Evolutionary conservation across 2,329 filamentous ascomycete species (phyloP), one percentile per base, ranked within the genome.

Genomic region (Didymella sp.): DNA sequence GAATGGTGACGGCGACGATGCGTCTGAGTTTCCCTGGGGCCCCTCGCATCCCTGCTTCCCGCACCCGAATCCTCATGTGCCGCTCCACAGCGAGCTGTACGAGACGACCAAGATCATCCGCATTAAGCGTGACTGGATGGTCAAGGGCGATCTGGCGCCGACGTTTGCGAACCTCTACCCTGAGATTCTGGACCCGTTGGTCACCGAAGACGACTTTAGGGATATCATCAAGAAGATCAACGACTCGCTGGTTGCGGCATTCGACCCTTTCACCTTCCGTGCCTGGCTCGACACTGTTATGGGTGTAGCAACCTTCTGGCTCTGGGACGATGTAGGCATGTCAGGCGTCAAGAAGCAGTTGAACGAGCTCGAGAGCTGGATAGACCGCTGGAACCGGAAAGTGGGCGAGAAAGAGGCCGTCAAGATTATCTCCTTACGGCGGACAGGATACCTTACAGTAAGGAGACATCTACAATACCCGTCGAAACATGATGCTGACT

Each of bases 81-180:
- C 93, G 0, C 73, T 90, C 11, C 82, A 87, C 54, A 96, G 91
- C 7, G 82, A 85, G 13, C 87, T 96, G 63, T 91, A 91, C 70
- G 77, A 83, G 42, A 87, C 83, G 6, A 99, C 95, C 2, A 89
- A 94, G 54, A 90, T 99, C 62, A 97, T 99, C 69, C 89, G 95
- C 15, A 89, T 99, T 61, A 88, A 89, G 56, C 85, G 95, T 38
- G 95, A 99, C 76, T 99, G 93, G 90, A 88, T 98, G 78, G 77
- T 93, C 27, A 85, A 88, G 59, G 95, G 94, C 31, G 95, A 99
- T 75, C 80, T 96, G 25, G 94, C 93, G 1, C 95, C 95, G 0
- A 92, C 93, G 0, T 98, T 96, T 73, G 95, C 91, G 15, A 97
- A 98, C 69, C 82, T 97, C 2, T 99, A 99, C 70, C 95, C 95